Base-by-base conservation (phyloP, 2,329 filamentous ascomycete genomes). In the Fusarium pseudonygamai region DNA sequence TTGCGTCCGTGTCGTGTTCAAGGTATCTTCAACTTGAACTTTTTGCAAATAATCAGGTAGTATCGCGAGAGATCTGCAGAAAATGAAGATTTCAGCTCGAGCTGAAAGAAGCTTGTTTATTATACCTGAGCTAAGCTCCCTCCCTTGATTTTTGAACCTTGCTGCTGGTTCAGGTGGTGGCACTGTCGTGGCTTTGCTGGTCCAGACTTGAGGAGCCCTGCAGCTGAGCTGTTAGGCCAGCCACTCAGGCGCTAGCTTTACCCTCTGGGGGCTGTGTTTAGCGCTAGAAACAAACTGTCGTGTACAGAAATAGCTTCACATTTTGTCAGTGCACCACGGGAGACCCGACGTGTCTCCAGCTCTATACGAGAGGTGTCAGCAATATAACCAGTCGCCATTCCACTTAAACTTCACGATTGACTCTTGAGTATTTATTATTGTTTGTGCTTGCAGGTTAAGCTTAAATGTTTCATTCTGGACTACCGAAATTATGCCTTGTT, bases 141-240 rank as follows among this genome's bases (percentile, higher is more conserved):
- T 74, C 71, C 67, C 57, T 63, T 40, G 20, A 22, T n/a, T 26
- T 53, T 15, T 46, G 20, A 52, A 37, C 64, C 61, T 49, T 64
- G 58, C 15, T 34, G 42, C 45, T 22, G 36, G 26, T 52, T 42
- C 55, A 53, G 59, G 62, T 71, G 57, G 68, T 56, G 67, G 63
- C 63, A 68, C 37, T 72, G 69, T 39, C 56, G 71, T 71, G 68
- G 62, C 71, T 70, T 53, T 59, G 65, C 60, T 53, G 62, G 57
- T 64, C 71, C 50, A 72, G 71, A 50, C 71, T 57, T 34, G 60
- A 26, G 26, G 47, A 42, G 52, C 42, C 56, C 52, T 67, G 60
- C 26, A 24, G 43, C 58, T 61, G 39, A 20, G 30, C 32, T 46
- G 28, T 52, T 65, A 67, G 53, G 40, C 34, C 49, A 72, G 59